Percentiles rank a stretch among this genome's conserved stretches.
Conservation (phyloP, 2,329 filamentous ascomycete genomes). For the Calonectria ilicicola region DNA sequence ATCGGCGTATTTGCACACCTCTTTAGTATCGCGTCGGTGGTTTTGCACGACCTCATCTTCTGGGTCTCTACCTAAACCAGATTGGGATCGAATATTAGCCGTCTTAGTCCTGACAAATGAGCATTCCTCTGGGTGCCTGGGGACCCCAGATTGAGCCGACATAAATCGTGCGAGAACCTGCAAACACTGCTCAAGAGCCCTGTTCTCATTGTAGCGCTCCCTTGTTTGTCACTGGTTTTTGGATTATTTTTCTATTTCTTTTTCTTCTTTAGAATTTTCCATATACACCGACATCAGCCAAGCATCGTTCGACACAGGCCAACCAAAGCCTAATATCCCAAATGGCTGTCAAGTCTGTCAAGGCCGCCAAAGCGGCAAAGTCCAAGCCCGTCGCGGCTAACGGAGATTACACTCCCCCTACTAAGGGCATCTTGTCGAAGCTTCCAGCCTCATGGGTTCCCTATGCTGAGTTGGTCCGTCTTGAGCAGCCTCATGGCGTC, state of each 20-base stretch:
- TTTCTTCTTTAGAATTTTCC: neutral
- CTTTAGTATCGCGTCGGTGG: neutral
- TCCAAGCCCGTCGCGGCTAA: neutral
- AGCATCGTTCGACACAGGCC: neutral
- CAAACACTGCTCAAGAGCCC: neutral
- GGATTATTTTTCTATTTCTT: neutral
- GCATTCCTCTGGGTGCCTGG: neutral
- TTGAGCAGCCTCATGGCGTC: conserved; percentile 63
- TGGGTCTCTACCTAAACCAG: neutral
- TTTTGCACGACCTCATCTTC: neutral
- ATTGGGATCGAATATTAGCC: conserved; percentile 12
- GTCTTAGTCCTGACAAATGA: conserved; percentile 3
- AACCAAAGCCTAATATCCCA: neutral
- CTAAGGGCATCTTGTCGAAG: conserved; percentile 55
- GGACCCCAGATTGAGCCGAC: neutral
- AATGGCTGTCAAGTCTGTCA: conserved; percentile 13
- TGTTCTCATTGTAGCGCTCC: neutral
- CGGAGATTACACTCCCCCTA: conserved; percentile 55
- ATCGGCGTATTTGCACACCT: conserved; percentile 1
- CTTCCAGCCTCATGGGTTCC: conserved; percentile 64
- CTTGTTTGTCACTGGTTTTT: neutral
- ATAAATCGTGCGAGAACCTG: conserved; percentile 14
- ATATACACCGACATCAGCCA: neutral
- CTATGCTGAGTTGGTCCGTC: conserved; percentile 64
- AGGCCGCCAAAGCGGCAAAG: neutral